A percentile compares a stretch with the other conserved stretches of the same genome.
These are phyloP conservation scores for Eucalyptus tenuipes DNA, from an alignment of 345 rosid genomes.

Conservation along the genomic window DNA sequence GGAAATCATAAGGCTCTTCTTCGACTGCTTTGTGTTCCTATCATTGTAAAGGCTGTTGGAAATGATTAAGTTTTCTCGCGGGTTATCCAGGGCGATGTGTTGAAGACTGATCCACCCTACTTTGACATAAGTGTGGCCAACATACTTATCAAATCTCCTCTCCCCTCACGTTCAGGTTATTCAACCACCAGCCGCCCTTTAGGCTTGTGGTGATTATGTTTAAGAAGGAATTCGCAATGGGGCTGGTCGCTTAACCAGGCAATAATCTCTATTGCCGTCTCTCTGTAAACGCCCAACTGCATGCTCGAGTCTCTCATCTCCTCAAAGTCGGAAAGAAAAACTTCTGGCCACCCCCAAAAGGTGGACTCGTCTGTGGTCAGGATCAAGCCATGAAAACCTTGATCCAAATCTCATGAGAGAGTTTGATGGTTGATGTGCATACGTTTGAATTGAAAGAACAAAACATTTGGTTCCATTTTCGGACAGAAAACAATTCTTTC, in stretches of 20 bases:
- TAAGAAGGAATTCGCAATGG: slow-evolving; percentile 87
- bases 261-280: slow-evolving; percentile 73
- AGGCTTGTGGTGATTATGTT: slow-evolving; percentile 90
- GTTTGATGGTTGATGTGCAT: slow-evolving; percentile 71
- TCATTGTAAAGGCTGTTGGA: background rate
- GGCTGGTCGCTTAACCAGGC: slow-evolving; percentile 76
- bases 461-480: slow-evolving; percentile 68
- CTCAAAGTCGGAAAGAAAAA: slow-evolving; percentile 86
- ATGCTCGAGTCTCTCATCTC: slow-evolving; percentile 73
- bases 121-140: slow-evolving; percentile 87
- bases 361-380: slow-evolving; percentile 91
- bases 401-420: slow-evolving; percentile 50
- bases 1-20: background rate
- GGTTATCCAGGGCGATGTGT: slow-evolving; percentile 85
- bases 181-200: slow-evolving; percentile 64
- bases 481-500: slow-evolving; percentile 51
- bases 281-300: slow-evolving; percentile 70
- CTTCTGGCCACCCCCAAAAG: slow-evolving; percentile 80
- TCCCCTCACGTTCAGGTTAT: slow-evolving; percentile 70
- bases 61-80: background rate
- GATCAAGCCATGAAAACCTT: slow-evolving; percentile 75
- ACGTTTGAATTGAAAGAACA: slow-evolving; percentile 87
- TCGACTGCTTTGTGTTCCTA: background rate
- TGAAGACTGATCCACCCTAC: slow-evolving; percentile 73
- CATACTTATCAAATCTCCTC: slow-evolving; percentile 83